These are phyloP conservation scores for Ophiostoma montium DNA, from an alignment of 2,329 filamentous ascomycete genomes.

Conservation along the genomic window DNA sequence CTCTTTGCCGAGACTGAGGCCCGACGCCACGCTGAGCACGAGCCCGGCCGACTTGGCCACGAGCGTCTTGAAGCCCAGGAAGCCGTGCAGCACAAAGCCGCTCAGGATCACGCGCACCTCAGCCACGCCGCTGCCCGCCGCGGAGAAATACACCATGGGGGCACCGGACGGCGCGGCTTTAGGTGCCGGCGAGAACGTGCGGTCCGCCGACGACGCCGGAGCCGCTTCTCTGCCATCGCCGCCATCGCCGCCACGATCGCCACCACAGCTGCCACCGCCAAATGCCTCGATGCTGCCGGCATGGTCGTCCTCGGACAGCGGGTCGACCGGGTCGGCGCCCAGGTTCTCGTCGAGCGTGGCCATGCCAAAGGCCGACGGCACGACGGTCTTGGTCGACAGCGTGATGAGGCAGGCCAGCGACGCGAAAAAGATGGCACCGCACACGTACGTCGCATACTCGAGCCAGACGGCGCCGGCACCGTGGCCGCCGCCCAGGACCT, in stretches of 20 bases:
- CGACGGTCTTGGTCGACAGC: conserved; percentile 80
- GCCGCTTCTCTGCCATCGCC: too few species aligned
- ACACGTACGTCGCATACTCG: conserved; percentile 66
- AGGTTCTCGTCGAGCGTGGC: conserved; percentile 89
- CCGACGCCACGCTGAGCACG: conserved; percentile 80
- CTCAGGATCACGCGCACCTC: conserved; percentile 97
- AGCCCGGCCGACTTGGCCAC: conserved; percentile 72
- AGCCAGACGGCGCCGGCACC: conserved; percentile 42
- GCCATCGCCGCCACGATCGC: background rate
- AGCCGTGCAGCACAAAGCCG: conserved; percentile 92
- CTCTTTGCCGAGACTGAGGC: conserved; percentile 87
- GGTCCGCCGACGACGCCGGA: background rate
- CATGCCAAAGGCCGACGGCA: conserved; percentile 76
- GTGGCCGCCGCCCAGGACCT: conserved; percentile 29
- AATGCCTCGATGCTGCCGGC: too few species aligned
- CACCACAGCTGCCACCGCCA: too few species aligned
- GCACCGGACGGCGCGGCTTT: background rate
- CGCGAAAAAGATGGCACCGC: conserved; percentile 56
- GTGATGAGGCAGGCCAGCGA: conserved; percentile 64
- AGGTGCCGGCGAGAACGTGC: background rate
- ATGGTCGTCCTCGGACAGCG: conserved; percentile 23
- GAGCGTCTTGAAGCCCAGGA: conserved; percentile 77
- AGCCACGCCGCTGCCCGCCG: conserved; percentile 88
- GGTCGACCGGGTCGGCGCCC: conserved; percentile 43
- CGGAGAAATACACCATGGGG: conserved; percentile 89